Evolutionary conservation across 345 rosid genomes (phyloP).

Genomic region (Eucalyptus caleyi): DNA sequence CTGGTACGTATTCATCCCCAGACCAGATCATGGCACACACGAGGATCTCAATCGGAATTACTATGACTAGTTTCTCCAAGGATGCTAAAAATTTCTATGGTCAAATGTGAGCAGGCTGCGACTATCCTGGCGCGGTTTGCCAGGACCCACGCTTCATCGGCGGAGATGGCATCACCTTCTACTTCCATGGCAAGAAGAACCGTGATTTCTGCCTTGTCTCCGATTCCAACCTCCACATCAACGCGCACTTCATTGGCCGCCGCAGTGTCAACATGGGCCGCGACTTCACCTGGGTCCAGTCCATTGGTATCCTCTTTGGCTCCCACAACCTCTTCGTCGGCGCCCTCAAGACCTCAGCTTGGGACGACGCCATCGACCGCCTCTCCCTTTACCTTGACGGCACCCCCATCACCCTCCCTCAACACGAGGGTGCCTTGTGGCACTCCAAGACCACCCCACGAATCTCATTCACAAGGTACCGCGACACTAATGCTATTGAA

Average conservation of each 20-base stretch:
- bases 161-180: constrained; percentile 61
- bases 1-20: background rate
- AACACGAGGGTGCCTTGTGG: background rate
- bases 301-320: constrained; percentile 12
- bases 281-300: constrained; percentile 20
- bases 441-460: background rate
- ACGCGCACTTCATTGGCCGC: constrained; percentile 13
- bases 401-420: constrained; percentile 1
- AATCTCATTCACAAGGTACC: background rate
- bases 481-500: background rate
- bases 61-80: background rate
- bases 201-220: constrained; percentile 10
- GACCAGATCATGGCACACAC: background rate
- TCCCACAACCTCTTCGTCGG: constrained; percentile 4
- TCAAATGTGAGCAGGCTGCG: constrained; percentile 21
- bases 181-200: constrained; percentile 59
- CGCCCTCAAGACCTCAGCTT: constrained; percentile 8
- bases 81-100: background rate
- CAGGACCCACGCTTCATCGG: constrained; percentile 68
- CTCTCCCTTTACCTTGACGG: constrained; percentile 8
- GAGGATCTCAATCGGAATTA: background rate
- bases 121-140: constrained; percentile 45
- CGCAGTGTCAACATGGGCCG: background rate
- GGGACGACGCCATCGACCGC: constrained; percentile 13
- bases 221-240: constrained; percentile 18